Evolutionary conservation across 2,329 filamentous ascomycete species (phyloP), one percentile per base, ranked within the genome.

Genomic region (Nigrospora osmanthi): DNA sequence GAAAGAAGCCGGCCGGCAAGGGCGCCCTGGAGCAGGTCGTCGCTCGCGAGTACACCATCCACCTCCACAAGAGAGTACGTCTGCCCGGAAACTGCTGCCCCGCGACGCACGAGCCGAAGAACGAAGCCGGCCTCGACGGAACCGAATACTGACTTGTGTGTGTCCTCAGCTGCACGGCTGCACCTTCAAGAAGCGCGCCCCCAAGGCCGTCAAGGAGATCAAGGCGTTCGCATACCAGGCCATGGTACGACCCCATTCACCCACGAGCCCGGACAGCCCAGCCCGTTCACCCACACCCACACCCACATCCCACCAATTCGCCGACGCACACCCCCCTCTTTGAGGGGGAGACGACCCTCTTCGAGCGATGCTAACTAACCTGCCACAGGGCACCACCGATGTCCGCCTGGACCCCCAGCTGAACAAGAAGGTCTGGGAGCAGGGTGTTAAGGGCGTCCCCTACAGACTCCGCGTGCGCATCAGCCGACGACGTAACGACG

Each of bases 361-460:
- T 10, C 34, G 6, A 35, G 14, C 34, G 34, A 35, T 16, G 34
- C 34, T 16, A 35, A 35, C 34, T 16, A 10, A 33, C 6, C 39
- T 16, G 31, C 31, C 43, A 49, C 61, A 98, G 93, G 91, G 91
- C 69, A 98, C 93, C 75, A 75, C 80, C 66, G 93, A 98, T 70
- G 93, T 98, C 76, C 93, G 93, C 64, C 76, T 98, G 68, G 93
- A 98, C 82, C 93, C 93, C 67, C 87, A 93, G 78, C 78, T 98
- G 67, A 98, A 98, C 87, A 98, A 98, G 88, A 97, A 98, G 83
- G 91, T 98, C 71, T 98, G 93, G 93, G 93, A 98, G 78, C 80
- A 85, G 68, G 93, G 93, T 73, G 84, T 98, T 80, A 98, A 97
- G 87, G 94, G 93, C 67, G 90, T 96, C 59, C 89, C 91, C 60